Evolutionary conservation across 2,329 filamentous ascomycete species (phyloP), one percentile per base, ranked within the genome.

Genomic region (Penicillium decumbens): DNA sequence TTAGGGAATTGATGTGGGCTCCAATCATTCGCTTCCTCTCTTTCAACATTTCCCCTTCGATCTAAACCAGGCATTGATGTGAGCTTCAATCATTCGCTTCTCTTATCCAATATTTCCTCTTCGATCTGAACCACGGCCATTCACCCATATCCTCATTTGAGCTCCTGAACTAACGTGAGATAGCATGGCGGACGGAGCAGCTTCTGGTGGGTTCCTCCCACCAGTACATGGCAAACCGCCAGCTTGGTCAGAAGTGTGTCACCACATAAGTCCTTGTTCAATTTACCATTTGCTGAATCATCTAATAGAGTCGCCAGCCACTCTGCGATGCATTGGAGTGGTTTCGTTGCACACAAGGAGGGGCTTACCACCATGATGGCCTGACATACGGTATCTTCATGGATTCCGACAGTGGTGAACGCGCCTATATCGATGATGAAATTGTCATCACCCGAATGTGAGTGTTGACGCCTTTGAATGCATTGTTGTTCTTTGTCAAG

Each of bases 321-420:
- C 68, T 89, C 0, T 86, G 80, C 55, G 82, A 88, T 58, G 76
- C 82, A 0, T 61, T 88, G 0, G 75, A 78, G 0, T 86, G 82
- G 66, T 88, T 81, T 65, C 78, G 75, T 12, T 70, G 79, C 1
- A 80, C 81, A 32, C 80, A 89, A 56, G 75, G 80, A 1, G 82
- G 81, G 4, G 72, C 77, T 3, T 82, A 89, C 47, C 72, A 73
- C 0, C 71, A 67, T 0, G 67, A 76, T 2, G 69, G 28, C 12
- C 12, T 27, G n/a, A 76, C 76, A 1, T 72, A 73, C 38, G 82
- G 80, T 0, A 78, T 85, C 49, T 72, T 88, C 23, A 72, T 85
- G 18, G 82, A 87, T 57, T 74, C 72, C 0, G 75, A 79, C 40
- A 69, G 71, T 8, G 79, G 79, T 2, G 53, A 67, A 1, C 73